Percentiles rank a stretch among this genome's conserved stretches.
Conservation (phyloP, 805 yeast species). For the Candida argentea region DNA sequence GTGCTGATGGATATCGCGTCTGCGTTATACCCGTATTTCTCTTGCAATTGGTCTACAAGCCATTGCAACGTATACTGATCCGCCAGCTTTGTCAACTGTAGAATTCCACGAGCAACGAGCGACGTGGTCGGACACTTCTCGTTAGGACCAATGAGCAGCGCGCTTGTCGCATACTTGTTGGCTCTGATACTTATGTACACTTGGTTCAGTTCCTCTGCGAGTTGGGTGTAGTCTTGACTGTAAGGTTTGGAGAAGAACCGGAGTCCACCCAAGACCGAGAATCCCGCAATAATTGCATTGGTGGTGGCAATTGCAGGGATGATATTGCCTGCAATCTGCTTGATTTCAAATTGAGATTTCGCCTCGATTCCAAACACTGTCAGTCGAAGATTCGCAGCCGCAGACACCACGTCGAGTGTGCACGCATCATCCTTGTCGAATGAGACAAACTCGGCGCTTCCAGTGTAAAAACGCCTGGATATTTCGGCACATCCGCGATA, state of each 20-base stretch:
- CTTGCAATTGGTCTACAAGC: slow-evolving; percentile 41
- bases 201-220: slow-evolving; percentile 15
- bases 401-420: slow-evolving; percentile 77
- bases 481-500: slow-evolving; percentile 37
- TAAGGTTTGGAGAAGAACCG: slow-evolving; percentile 28
- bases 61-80: slow-evolving; percentile 29
- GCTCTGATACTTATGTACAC: slow-evolving; percentile 35
- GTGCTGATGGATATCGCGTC: slow-evolving; percentile 51
- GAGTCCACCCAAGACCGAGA: slow-evolving; percentile 67
- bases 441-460: slow-evolving; percentile 32
- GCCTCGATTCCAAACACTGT: slow-evolving; percentile 56
- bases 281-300: slow-evolving; percentile 89
- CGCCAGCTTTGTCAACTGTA: slow-evolving; percentile 17
- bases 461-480: slow-evolving; percentile 33
- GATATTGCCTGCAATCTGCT: slow-evolving; percentile 94
- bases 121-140: slow-evolving; percentile 62
- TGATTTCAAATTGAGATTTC: slow-evolving; percentile 76
- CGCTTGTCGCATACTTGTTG: slow-evolving; percentile 57
- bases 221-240: slow-evolving; percentile 18
- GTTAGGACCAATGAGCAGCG: slow-evolving; percentile 52
- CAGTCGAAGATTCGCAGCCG: slow-evolving; percentile 76
- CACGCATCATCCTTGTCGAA: slow-evolving; percentile 96
- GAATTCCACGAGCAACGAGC: slow-evolving; percentile 42
- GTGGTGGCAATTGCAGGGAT: slow-evolving; percentile 98
- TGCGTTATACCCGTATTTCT: slow-evolving; percentile 37